Base-by-base conservation (phyloP, 2,329 filamentous ascomycete species). In the Madurella fahalii region DNA sequence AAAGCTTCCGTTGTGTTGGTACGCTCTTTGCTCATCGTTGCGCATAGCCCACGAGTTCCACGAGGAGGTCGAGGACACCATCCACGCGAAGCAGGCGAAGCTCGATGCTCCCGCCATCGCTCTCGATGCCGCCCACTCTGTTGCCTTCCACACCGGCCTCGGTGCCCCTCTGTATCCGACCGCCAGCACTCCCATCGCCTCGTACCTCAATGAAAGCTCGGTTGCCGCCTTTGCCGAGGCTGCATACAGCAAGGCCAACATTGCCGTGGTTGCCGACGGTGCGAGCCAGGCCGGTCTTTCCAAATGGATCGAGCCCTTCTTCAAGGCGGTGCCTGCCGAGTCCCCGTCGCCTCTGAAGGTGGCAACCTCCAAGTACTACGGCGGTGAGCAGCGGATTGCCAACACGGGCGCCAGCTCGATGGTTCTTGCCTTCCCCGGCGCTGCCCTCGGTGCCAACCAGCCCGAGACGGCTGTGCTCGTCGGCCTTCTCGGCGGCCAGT, bases 221-320 rank as follows among this genome's bases (percentile, higher is more conserved):
- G 81, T 99, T 62, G 82, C 85, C 61, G 80, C 82, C 63, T 99
- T 87, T 69, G 87, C 92, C 68, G 78, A 83, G 60, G 79, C 83
- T 58, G 92, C 88, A 66, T 99, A 94, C 74, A 80, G 85, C 66
- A 96, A 95, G 81, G 77, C 86, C 67, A 96, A 96, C 75, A 87
- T 99, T 65, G 90, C 93, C 59, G 78, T 99, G 60, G 86, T 97
- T 62, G 90, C 89, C 67, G 95, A 95, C 67, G 94, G 94, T 62
- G 87, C 91, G 61, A 85, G 86, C 63, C 80, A 90, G 63, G 77
- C 80, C 54, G 84, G 89, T 60, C 78, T 97, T 63, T 81, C 82
- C 68, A 95, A 94, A 77, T 97, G 93, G 92, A 86, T 95, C 60
- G 84, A 85, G 68, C 85, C 95, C 70, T 96, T 96, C 82, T 97